Evolutionary conservation across 768 basidiomycete species (phyloP).

Genomic region (Trametes elegans): DNA sequence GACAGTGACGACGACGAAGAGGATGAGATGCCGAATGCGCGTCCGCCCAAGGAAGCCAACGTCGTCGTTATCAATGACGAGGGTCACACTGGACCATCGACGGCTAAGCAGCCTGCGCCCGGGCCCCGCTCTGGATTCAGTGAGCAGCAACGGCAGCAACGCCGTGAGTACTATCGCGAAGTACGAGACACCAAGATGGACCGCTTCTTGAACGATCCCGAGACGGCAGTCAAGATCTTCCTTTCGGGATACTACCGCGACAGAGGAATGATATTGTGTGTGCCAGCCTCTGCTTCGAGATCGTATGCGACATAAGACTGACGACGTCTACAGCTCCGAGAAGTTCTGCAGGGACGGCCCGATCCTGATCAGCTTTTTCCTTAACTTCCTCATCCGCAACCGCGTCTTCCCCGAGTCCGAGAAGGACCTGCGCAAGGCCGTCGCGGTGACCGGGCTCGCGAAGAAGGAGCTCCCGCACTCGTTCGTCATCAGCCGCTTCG

Average conservation of each 20-base stretch:
- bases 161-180: slow-evolving; percentile 23
- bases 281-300: neutral
- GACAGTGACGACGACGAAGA: slow-evolving; percentile 32
- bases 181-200: slow-evolving; percentile 32
- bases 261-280: slow-evolving; percentile 70
- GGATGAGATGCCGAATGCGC: slow-evolving; percentile 18
- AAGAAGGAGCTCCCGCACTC: slow-evolving; percentile 51
- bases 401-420: slow-evolving; percentile 54
- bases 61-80: slow-evolving; percentile 17
- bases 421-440: slow-evolving; percentile 43
- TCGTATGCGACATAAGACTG: neutral
- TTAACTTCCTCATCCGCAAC: slow-evolving; percentile 58
- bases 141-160: slow-evolving; percentile 18
- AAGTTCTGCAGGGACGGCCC: slow-evolving; percentile 49
- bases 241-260: slow-evolving; percentile 67
- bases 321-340: slow-evolving; percentile 39
- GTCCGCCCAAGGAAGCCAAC: slow-evolving; percentile 5
- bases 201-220: slow-evolving; percentile 63
- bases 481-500: slow-evolving; percentile 41
- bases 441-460: slow-evolving; percentile 43
- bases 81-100: no score
- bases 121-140: neutral
- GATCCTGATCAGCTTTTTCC: slow-evolving; percentile 55
- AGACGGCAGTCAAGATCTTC: slow-evolving; percentile 56
- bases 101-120: neutral